Base-by-base conservation (phyloP, 2,329 filamentous ascomycete species). In the Colletotrichum sp. region DNA sequence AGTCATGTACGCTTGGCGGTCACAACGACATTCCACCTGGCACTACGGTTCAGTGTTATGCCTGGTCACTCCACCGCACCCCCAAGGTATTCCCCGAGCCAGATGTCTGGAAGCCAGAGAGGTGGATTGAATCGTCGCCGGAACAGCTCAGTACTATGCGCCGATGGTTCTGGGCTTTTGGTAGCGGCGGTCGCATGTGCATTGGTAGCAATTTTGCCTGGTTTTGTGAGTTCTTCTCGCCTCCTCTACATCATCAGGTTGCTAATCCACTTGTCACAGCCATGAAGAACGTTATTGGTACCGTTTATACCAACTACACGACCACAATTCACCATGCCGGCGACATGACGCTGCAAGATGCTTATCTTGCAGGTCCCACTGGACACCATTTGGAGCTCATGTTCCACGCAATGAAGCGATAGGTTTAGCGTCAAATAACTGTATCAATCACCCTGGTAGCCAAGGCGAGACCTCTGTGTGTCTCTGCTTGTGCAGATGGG, bases 351-450 rank as follows among this genome's bases (percentile, higher is more conserved):
- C 52, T 55, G n/a, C n/a, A 21, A 55, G 52, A 55, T 21, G 52
- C n/a, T 4, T 55, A 21, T 5, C n/a, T 26, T 8, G 52, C 52
- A 3, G 21, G 52, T 55, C 52, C 52, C 1, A 55, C n/a, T 13
- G 52, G 52, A 26, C n/a, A 26, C 8, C n/a, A 55, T 12, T 26
- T 55, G 6, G 52, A 55, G 1, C 52, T 55, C 4, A 26, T 15
- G 12, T 55, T 55, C 15, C 52, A 55, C 16, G 5, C 36, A 10
- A 43, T 43, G 1, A 43, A 43, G 36, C 36, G 16, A 6, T 43
- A 18, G 5, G 36, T 43, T 9, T 2, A 43, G 16, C 16, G 3
- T 2, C 5, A 0, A n/a, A 43, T 0, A 0, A 43, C 36, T 43
- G 36, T 2, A 18, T 1, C 8, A 6, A 43, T 18, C 16, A n/a